These are phyloP conservation scores for Blastomyces gilchristii DNA, from an alignment of 2,329 filamentous ascomycete species.

Conservation along the genomic window DNA sequence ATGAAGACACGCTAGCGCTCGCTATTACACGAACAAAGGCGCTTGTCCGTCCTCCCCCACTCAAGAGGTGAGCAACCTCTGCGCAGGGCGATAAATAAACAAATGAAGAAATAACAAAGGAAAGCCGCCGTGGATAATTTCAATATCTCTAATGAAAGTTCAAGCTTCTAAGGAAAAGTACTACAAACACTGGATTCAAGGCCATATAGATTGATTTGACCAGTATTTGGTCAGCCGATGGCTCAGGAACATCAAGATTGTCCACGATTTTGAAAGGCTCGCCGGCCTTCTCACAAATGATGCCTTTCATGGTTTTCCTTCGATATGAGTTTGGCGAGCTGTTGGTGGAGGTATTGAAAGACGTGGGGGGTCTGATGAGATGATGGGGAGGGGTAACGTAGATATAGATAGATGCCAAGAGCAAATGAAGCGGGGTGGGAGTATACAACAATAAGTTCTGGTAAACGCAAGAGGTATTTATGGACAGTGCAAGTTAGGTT, in stretches of 20 bases:
- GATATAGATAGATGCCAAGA: not conserved
- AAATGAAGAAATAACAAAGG: not conserved
- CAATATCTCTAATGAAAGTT: not conserved
- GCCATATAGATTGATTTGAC: constrained; percentile 25
- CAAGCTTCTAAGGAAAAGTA: not conserved
- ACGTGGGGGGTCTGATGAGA: not conserved
- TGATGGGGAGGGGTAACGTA: not conserved
- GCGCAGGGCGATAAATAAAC: not conserved
- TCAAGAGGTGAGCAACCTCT: not conserved
- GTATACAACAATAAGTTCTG: not conserved
- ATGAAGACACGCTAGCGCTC: not conserved
- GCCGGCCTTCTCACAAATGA: constrained; percentile 10
- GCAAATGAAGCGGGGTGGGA: not conserved
- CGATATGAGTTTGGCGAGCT: not conserved
- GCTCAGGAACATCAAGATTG: constrained; percentile 10
- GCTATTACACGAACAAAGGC: not conserved
- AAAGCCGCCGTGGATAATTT: not conserved
- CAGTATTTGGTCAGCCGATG: constrained; percentile 21
- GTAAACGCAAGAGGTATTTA: not conserved
- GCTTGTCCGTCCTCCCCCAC: not conserved
- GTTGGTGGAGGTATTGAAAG: not conserved
- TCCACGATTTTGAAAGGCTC: constrained; percentile 11
- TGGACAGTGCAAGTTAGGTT: not conserved
- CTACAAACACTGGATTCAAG: constrained; percentile 26
- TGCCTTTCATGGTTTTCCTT: constrained; percentile 8